Percentiles rank a stretch among this genome's conserved stretches.
These are phyloP conservation scores for Alternaria triticimaculans DNA, from an alignment of 2,329 filamentous ascomycete genomes.

Conservation along the genomic window DNA sequence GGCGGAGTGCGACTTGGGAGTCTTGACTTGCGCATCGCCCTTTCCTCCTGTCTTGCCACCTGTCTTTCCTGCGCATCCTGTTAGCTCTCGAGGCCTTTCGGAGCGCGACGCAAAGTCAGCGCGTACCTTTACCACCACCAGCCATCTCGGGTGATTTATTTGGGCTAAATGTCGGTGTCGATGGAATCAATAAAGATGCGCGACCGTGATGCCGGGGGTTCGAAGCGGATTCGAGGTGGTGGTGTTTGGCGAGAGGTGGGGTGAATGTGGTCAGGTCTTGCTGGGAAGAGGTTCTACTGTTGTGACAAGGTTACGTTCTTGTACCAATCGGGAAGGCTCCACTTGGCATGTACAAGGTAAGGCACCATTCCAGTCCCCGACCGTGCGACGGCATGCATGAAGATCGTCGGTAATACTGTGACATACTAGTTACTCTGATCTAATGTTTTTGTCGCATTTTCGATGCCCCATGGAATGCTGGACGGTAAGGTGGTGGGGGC, in stretches of 20 bases:
- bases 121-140: conserved; percentile 89
- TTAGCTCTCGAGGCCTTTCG: conserved; percentile 26
- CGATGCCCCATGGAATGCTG: not conserved
- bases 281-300: conserved; percentile 37
- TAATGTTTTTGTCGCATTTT: not conserved
- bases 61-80: conserved; percentile 55
- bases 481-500: not conserved
- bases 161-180: conserved; percentile 25
- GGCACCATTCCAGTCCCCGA: conserved; percentile 12
- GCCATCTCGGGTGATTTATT: conserved; percentile 61
- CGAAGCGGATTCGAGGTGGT: conserved; percentile 35
- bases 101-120: conserved; percentile 35
- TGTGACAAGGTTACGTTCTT: conserved; percentile 35
- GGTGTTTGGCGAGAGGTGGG: conserved; percentile 41
- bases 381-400: conserved; percentile 24
- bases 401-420: conserved; percentile 21
- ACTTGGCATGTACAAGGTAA: conserved; percentile 23
- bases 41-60: conserved; percentile 92
- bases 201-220: conserved; percentile 39
- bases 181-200: conserved; percentile 39
- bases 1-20: conserved; percentile 90
- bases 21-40: conserved; percentile 78
- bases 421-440: conserved; percentile 6
- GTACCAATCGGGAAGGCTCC: conserved; percentile 34
- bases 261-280: conserved; percentile 42